Conservation (phyloP, 768 basidiomycete species). For the Termitomyces eurrhizus region DNA sequence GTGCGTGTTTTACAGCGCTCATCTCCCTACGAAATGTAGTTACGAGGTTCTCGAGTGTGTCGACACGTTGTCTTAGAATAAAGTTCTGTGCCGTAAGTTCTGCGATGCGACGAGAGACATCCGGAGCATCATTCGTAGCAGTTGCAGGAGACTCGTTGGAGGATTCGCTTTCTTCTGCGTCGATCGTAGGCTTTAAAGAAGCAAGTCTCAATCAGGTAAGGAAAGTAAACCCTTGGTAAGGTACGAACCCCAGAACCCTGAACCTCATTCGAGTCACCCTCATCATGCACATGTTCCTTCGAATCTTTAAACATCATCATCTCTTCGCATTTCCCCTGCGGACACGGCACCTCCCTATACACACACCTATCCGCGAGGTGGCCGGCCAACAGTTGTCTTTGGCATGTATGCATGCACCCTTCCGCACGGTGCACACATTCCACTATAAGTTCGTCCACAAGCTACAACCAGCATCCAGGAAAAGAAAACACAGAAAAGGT, state of each 20-base stretch:
- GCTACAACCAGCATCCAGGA: conserved; percentile 33
- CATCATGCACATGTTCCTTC: conserved; percentile 9
- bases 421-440: conserved; percentile 58
- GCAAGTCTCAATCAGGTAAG: background rate
- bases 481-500: background rate
- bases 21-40: conserved; percentile 54
- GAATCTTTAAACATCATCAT: conserved; percentile 9
- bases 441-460: conserved; percentile 79
- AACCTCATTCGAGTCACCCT: background rate
- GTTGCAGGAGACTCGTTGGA: background rate
- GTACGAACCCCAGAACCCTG: background rate
- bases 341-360: conserved; percentile 52
- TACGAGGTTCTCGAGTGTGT: conserved; percentile 53
- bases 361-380: conserved; percentile 64
- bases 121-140: conserved; percentile 27
- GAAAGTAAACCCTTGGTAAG: background rate
- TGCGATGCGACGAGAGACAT: conserved; percentile 35
- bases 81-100: conserved; percentile 61
- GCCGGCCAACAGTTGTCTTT: conserved; percentile 59
- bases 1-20: conserved; percentile 43
- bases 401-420: conserved; percentile 62
- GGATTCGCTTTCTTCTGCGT: background rate
- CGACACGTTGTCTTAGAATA: conserved; percentile 53
- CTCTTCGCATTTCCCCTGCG: conserved; percentile 41
- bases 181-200: background rate